These are phyloP conservation scores for Pythium sukuiense DNA, from an alignment of 352 stramenopile species.

Conservation along the genomic window DNA sequence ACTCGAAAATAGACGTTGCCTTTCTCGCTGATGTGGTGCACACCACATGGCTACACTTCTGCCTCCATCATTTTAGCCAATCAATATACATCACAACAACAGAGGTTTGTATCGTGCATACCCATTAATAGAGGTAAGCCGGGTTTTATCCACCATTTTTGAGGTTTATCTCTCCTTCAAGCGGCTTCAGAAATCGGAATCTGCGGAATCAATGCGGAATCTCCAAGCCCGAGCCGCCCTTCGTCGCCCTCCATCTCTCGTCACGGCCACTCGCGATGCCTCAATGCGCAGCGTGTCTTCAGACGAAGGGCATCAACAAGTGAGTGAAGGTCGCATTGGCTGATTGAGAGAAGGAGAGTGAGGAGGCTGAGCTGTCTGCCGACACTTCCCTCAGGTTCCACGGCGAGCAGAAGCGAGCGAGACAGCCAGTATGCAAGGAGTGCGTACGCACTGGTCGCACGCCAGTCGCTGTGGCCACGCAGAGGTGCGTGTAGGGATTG, in stretches of 20 bases:
- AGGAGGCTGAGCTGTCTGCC: not conserved
- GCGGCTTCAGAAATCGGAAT: conserved; percentile 2
- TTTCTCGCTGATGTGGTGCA: not conserved
- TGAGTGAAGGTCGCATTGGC: conserved; percentile 16
- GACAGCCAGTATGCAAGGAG: conserved; percentile 70
- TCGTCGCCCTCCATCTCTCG: not conserved
- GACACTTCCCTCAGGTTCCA: conserved; percentile 22
- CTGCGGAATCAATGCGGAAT: not conserved
- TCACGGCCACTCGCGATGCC: conserved; percentile 40
- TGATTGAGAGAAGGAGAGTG: not conserved
- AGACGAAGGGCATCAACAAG: conserved; percentile 84
- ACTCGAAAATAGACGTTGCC: not conserved
- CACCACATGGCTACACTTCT: conserved; percentile 17
- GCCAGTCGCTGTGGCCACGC: conserved; percentile 9
- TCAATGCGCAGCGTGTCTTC: conserved; percentile 66
- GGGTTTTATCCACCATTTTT: not conserved
- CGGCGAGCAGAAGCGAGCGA: conserved; percentile 26
- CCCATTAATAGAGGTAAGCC: not conserved
- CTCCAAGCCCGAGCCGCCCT: not conserved
- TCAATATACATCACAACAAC: not conserved
- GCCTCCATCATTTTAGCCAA: conserved; percentile 23
- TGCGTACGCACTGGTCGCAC: conserved; percentile 53
- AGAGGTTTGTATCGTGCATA: not conserved
- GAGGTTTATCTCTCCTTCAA: conserved; percentile 7
- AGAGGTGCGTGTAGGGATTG: conserved; percentile 1